Percentiles rank a stretch among this genome's conserved stretches.
Conservation (phyloP, 1,284 basidiomycete species). For the Albatrellus sp. region DNA sequence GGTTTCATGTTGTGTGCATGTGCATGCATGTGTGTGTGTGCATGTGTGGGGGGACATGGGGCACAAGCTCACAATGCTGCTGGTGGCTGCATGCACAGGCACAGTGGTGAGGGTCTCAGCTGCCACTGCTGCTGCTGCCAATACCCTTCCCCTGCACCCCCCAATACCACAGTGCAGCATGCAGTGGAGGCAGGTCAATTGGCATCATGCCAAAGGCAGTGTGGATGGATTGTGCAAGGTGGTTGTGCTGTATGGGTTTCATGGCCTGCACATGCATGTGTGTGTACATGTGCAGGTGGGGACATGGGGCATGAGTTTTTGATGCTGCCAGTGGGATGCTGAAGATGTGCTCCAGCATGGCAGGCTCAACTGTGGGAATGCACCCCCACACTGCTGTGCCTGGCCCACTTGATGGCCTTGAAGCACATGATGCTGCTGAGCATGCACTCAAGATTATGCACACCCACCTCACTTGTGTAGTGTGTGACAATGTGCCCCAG, state of each 20-base stretch:
- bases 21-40: background rate
- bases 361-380: too few relatives aligned
- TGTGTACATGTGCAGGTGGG: too few relatives aligned
- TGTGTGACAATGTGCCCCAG: slow-evolving; percentile 61
- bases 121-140: slow-evolving; percentile 22
- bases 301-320: too few relatives aligned
- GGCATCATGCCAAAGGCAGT: slow-evolving; percentile 86
- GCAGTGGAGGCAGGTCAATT: slow-evolving; percentile 24
- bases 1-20: slow-evolving; percentile 17
- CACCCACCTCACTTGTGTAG: slow-evolving; percentile 85
- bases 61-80: too few relatives aligned
- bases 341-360: too few relatives aligned
- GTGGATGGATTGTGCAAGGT: slow-evolving; percentile 70
- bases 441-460: slow-evolving; percentile 81
- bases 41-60: too few relatives aligned
- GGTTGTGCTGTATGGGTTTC: slow-evolving; percentile 32
- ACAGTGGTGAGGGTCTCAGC: too few relatives aligned
- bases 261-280: too few relatives aligned
- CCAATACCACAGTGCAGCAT: too few relatives aligned
- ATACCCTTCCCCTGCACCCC: slow-evolving; percentile 20
- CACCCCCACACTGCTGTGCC: too few relatives aligned
- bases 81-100: too few relatives aligned
- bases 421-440: slow-evolving; percentile 77
- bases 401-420: slow-evolving; percentile 85
- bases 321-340: too few relatives aligned